Percentiles rank a stretch among this genome's conserved stretches.
Evolutionary conservation across 2,329 filamentous ascomycete genomes (phyloP).

Genomic region (Scytalidium lignicola): DNA sequence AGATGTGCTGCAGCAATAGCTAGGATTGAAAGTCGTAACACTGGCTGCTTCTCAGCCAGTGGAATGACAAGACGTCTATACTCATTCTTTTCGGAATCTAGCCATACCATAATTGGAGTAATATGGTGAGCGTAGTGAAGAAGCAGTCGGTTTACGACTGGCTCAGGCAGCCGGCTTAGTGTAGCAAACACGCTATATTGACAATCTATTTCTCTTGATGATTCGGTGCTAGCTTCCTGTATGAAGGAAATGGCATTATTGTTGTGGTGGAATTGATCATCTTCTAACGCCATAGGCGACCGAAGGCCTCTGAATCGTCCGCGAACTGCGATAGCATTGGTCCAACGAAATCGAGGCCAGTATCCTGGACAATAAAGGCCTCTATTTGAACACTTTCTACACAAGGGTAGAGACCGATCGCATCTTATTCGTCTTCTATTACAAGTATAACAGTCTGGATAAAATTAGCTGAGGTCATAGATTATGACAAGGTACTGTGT

Average conservation of each 20-base stretch:
- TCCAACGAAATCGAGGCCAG: background rate
- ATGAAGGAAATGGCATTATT: too few relatives aligned
- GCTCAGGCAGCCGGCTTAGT: too few relatives aligned
- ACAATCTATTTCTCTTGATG: too few relatives aligned
- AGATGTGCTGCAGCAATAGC: background rate
- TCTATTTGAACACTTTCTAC: background rate
- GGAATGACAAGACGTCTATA: background rate
- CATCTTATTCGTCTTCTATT: background rate
- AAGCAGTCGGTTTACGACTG: too few relatives aligned
- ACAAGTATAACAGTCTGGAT: background rate
- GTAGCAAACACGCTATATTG: too few relatives aligned
- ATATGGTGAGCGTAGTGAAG: background rate
- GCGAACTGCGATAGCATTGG: conserved; percentile 1
- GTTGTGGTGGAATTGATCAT: too few relatives aligned
- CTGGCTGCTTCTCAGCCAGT: background rate
- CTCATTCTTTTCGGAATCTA: background rate
- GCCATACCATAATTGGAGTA: background rate
- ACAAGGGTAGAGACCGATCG: background rate
- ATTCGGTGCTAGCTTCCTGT: too few relatives aligned
- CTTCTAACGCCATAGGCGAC: background rate
- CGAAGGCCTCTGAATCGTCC: background rate
- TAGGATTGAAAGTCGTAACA: background rate
- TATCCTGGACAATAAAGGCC: background rate
- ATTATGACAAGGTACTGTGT: too few relatives aligned
- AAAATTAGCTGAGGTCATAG: too few relatives aligned